phyloP scores from a whole-genome alignment of 169 alveolate species.

The Plasmodium knowlesi region DNA sequence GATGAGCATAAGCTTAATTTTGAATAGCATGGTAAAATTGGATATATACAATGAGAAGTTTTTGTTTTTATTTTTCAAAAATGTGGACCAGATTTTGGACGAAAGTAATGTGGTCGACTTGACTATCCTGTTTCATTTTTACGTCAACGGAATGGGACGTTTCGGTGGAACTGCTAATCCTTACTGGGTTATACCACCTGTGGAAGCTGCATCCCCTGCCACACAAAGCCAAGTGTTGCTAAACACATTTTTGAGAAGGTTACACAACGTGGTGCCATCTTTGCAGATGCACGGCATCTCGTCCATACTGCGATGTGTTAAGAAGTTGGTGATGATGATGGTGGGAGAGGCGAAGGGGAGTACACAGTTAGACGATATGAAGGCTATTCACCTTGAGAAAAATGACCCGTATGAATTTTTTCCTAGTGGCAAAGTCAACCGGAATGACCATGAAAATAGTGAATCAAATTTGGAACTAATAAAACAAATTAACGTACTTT shows the following conservation, averaged over 20 bases:
- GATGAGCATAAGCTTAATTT: slow-evolving; percentile 66
- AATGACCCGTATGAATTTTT: not conserved
- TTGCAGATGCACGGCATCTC: slow-evolving; percentile 62
- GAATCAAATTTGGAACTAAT: slow-evolving; percentile 1
- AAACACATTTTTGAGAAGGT: slow-evolving; percentile 27
- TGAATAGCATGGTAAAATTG: slow-evolving; percentile 64
- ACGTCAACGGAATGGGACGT: slow-evolving; percentile 7
- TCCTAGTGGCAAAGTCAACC: not conserved
- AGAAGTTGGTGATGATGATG: slow-evolving; percentile 35
- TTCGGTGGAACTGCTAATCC: not conserved
- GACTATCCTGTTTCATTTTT: slow-evolving; percentile 56
- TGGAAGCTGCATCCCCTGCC: not conserved
- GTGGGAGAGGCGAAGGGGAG: not conserved
- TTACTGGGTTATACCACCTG: not conserved
- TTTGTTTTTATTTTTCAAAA: slow-evolving; percentile 53
- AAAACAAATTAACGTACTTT: not conserved
- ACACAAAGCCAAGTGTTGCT: not conserved
- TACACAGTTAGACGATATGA: not conserved
- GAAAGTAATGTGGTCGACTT: slow-evolving; percentile 40
- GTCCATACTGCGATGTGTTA: slow-evolving; percentile 49
- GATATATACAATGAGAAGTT: slow-evolving; percentile 18
- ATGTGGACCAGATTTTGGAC: slow-evolving; percentile 15
- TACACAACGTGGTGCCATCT: not conserved
- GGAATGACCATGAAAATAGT: not conserved
- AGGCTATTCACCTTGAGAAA: not conserved